Conservation (phyloP, 2,329 filamentous ascomycete species). For the Penicillium sclerotiorum region DNA sequence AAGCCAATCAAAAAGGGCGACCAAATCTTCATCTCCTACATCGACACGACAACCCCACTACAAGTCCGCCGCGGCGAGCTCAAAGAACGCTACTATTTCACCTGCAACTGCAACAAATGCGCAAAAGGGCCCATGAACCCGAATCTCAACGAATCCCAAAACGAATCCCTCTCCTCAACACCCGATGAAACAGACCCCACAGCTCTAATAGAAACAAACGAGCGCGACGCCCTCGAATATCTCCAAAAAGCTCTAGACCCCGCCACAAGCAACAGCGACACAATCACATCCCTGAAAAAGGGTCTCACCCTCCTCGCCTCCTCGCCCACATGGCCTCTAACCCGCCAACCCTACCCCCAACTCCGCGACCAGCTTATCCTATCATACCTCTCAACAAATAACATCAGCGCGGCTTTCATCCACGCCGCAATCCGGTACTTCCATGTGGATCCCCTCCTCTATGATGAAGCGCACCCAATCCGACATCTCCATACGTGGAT, state of each 20-base stretch:
- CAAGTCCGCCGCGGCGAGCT: slow-evolving; percentile 57
- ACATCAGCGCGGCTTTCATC: slow-evolving; percentile 52
- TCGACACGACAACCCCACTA: slow-evolving; percentile 59
- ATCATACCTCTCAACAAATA: slow-evolving; percentile 46
- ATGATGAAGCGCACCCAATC: slow-evolving; percentile 56
- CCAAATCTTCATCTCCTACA: slow-evolving; percentile 65
- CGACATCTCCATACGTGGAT: slow-evolving; percentile 52
- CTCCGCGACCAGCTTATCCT: slow-evolving; percentile 58
- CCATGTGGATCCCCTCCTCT: slow-evolving; percentile 55
- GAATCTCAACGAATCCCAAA: slow-evolving; percentile 17
- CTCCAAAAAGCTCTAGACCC: slow-evolving; percentile 25
- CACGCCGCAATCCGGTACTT: slow-evolving; percentile 57
- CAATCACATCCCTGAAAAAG: slow-evolving; percentile 38
- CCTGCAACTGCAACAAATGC: slow-evolving; percentile 59
- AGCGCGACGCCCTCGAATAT: slow-evolving; percentile 27
- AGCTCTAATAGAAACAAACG: slow-evolving; percentile 18
- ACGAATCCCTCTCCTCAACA: slow-evolving; percentile 14
- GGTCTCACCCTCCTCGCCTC: slow-evolving; percentile 46
- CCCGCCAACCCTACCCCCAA: slow-evolving; percentile 58
- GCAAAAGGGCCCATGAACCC: slow-evolving; percentile 17
- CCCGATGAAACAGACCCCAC: background rate
- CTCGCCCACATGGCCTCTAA: slow-evolving; percentile 49
- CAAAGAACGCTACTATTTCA: slow-evolving; percentile 59
- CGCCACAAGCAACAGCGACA: slow-evolving; percentile 28
- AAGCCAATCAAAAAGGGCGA: slow-evolving; percentile 56